A percentile compares a stretch with the other conserved stretches of the same genome.
phyloP scores from a whole-genome alignment of 257 asterid species.

The Fraxinus pennsylvanica region DNA sequence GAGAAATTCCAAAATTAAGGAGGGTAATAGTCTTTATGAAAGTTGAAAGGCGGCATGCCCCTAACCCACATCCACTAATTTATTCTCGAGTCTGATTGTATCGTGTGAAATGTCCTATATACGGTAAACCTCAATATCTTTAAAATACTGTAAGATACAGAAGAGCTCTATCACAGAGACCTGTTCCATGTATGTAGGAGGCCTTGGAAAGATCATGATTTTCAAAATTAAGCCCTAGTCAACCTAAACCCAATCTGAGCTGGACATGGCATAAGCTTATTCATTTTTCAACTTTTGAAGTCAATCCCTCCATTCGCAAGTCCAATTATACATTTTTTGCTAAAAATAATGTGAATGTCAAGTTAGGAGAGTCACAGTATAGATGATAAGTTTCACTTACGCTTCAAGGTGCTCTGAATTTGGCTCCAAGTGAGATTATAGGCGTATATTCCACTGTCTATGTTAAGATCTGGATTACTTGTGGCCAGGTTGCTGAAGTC shows the following conservation, averaged over 20 bases:
- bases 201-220: background rate
- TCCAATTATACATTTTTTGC: background rate
- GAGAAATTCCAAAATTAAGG: background rate
- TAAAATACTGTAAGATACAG: background rate
- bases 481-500: conserved; percentile 34
- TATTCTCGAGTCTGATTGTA: background rate
- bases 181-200: background rate
- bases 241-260: background rate
- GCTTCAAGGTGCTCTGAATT: conserved; percentile 45
- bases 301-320: background rate
- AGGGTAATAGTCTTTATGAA: background rate
- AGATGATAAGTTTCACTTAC: conserved; percentile 47
- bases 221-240: background rate
- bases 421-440: conserved; percentile 69
- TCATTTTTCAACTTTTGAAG: conserved; percentile 8
- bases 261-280: conserved; percentile 1
- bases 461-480: conserved; percentile 48
- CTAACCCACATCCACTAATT: background rate
- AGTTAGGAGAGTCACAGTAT: background rate
- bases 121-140: background rate
- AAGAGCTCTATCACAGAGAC: background rate
- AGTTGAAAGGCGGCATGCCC: background rate
- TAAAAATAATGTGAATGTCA: background rate
- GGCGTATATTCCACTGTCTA: conserved; percentile 49
- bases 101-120: background rate